Evolutionary conservation across 1,284 basidiomycete species (phyloP).

Genomic region (Melampsora americana): DNA sequence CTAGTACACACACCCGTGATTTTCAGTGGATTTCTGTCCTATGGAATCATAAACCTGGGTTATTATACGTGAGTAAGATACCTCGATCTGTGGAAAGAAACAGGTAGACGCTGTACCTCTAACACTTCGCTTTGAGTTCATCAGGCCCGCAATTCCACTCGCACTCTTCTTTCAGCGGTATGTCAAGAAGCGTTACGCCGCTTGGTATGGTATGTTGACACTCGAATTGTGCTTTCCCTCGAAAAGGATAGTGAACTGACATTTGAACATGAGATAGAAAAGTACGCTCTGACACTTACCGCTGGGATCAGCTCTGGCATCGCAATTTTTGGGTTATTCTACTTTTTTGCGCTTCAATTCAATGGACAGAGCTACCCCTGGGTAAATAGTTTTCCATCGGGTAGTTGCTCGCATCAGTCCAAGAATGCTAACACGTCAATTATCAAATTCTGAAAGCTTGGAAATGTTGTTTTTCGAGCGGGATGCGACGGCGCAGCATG

Average conservation of each 20-base stretch:
- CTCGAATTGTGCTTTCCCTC: too few relatives aligned
- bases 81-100: too few relatives aligned
- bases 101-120: neutral
- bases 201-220: slow-evolving; percentile 37
- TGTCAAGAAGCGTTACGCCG: slow-evolving; percentile 31
- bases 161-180: slow-evolving; percentile 36
- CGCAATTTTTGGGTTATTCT: slow-evolving; percentile 35
- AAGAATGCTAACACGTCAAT: too few relatives aligned
- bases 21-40: slow-evolving; percentile 24
- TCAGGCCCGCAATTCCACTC: slow-evolving; percentile 29
- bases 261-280: slow-evolving; percentile 23
- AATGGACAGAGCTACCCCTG: slow-evolving; percentile 31
- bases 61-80: slow-evolving; percentile 28
- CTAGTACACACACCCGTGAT: slow-evolving; percentile 40
- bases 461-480: neutral
- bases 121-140: neutral
- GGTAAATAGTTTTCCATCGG: neutral
- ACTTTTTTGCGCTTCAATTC: slow-evolving; percentile 38
- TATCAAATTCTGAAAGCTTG: neutral
- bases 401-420: too few relatives aligned
- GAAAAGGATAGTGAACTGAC: neutral
- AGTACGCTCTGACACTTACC: slow-evolving; percentile 30
- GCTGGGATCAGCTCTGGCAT: slow-evolving; percentile 34
- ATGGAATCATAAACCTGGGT: slow-evolving; percentile 19
- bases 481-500: slow-evolving; percentile 19